phyloP scores from a whole-genome alignment of 1,284 basidiomycete genomes.

The Chiua sp. region DNA sequence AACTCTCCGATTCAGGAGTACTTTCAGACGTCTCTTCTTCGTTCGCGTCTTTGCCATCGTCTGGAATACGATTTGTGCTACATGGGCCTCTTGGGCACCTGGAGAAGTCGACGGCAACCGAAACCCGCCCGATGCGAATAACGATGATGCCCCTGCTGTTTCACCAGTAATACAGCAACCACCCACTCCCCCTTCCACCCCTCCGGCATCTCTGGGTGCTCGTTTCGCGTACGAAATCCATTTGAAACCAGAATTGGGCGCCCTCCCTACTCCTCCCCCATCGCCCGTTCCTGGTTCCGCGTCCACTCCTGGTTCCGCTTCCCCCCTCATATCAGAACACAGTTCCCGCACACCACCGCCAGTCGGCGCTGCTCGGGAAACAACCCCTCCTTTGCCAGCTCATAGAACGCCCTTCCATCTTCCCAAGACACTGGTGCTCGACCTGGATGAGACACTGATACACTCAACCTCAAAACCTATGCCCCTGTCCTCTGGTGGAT shows the following conservation, averaged over 20 bases:
- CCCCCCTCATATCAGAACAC: conserved; percentile 23
- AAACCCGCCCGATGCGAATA: conserved; percentile 37
- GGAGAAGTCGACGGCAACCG: conserved; percentile 30
- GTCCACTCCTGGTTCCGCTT: conserved; percentile 11
- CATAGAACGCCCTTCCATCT: conserved; percentile 76
- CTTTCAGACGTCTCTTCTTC: conserved; percentile 55
- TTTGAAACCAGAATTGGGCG: conserved; percentile 14
- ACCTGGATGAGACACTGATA: conserved; percentile 97
- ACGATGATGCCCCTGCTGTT: conserved; percentile 39
- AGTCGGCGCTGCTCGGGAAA: conserved; percentile 43
- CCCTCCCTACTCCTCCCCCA: conserved; percentile 31
- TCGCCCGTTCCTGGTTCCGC: conserved; percentile 20
- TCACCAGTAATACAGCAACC: conserved; percentile 18
- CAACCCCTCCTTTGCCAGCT: conserved; percentile 53
- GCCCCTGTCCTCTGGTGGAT: conserved; percentile 50
- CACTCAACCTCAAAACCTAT: conserved; percentile 93
- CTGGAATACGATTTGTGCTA: conserved; percentile 56
- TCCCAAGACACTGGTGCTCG: conserved; percentile 93
- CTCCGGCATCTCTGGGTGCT: conserved; percentile 11
- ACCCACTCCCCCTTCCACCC: conserved; percentile 3
- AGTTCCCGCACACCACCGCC: conserved; percentile 29
- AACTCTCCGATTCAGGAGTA: conserved; percentile 34
- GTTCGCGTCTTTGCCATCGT: conserved; percentile 55
- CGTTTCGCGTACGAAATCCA: conserved; percentile 7
- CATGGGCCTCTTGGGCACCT: conserved; percentile 48